Evolutionary conservation across 495 filamentous ascomycete species (phyloP), one percentile per base, ranked within the genome.

Genomic region (Penicillium manginii): DNA sequence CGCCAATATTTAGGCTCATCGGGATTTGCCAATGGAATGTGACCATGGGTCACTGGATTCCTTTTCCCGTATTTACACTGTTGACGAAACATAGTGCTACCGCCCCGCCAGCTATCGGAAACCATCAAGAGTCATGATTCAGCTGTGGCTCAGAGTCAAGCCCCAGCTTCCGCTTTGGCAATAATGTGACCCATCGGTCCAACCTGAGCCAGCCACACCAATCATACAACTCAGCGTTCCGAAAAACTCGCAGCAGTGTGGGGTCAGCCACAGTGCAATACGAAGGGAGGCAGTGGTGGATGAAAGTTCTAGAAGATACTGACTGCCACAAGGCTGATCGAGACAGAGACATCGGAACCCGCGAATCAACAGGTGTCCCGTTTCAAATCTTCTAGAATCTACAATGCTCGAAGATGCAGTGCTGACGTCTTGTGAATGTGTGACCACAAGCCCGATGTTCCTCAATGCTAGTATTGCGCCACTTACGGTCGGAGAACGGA

Each of bases 221-320:
- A 29, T 29, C 35, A 39, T 39, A 43, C 40, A 43, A 19, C n/a
- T 18, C 7, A 7, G 15, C 14, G n/a, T 29, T 1, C 26, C 26
- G 26, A 29, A 29, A 29, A 43, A 43, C 1, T 7, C 15, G 40
- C 35, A 37, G 35, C 2, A 21, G 17, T 43, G 40, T 43, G 40
- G 40, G 40, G 40, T n/a, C 17, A 43, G 8, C n/a, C n/a, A 43
- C 15, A 19, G 14, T n/a, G n/a, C 2, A n/a, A 43, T 43, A 42
- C 39, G 39, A 42, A 7, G 15, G 4, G 4, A n/a, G 7, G n/a
- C 39, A 18, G 40, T 4, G 14, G 45, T 14, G 15, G 22, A 22
- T n/a, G 45, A 47, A 47, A 26, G 2, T 47, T 47, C 45, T 47
- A 26, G 45, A 47, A 47, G 45, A 47, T 22, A 19, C 21, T 46